Percentiles rank a stretch among this genome's conserved stretches.
Conservation (phyloP, 768 basidiomycete genomes). For the Phallus indusiatus region DNA sequence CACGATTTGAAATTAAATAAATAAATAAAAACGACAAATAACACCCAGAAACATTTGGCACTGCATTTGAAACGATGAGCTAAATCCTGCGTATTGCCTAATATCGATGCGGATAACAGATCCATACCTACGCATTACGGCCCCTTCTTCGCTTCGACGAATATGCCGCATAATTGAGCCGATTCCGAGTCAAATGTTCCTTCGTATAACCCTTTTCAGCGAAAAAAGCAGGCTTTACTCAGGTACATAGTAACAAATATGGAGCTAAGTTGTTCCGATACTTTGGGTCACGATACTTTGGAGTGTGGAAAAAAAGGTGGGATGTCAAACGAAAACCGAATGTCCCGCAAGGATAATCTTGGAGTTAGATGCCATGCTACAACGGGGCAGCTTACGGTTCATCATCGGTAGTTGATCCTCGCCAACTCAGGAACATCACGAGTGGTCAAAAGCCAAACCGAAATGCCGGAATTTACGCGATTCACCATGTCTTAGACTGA, state of each 20-base stretch:
- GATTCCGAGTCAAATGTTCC: not conserved
- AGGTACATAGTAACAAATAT: not conserved
- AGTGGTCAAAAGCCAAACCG: constrained; percentile 1
- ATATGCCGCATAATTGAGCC: constrained; percentile 1
- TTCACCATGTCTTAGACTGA: not conserved
- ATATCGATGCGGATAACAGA: not conserved
- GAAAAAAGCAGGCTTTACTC: not conserved
- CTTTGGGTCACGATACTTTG: not conserved
- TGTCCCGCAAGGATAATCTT: not conserved
- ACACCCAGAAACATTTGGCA: not conserved
- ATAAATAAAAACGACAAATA: not conserved
- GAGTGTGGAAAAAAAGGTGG: not conserved
- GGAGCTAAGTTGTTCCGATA: not conserved
- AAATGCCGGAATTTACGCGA: constrained; percentile 3
- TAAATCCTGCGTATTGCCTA: not conserved
- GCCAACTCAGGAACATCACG: constrained; percentile 1
- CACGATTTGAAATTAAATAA: not conserved
- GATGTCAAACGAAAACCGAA: not conserved
- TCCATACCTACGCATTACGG: not conserved
- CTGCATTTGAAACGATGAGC: not conserved
- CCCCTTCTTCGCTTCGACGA: not conserved
- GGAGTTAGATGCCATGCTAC: not conserved
- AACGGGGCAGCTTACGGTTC: not conserved
- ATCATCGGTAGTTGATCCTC: constrained; percentile 1
- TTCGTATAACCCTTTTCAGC: not conserved